These are phyloP conservation scores for Podospora comata DNA, from an alignment of 495 filamentous ascomycete genomes.

Conservation along the genomic window DNA sequence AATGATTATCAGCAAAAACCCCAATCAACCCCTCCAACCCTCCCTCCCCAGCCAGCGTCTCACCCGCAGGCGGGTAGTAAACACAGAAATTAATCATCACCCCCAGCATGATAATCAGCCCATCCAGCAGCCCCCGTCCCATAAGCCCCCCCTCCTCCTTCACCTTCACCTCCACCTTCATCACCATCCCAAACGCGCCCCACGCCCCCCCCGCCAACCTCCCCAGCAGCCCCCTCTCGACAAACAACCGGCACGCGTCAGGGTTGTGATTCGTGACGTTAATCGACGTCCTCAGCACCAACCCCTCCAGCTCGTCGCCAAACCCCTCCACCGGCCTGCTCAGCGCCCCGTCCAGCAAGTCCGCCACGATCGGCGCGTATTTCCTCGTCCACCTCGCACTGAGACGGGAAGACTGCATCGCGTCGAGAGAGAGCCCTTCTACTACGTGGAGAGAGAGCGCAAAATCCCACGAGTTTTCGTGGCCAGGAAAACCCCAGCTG, in stretches of 20 bases:
- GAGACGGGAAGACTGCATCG: conserved; percentile 34
- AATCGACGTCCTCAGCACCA: conserved; percentile 67
- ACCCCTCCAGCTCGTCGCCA: conserved; percentile 35
- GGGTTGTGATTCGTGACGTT: conserved; percentile 85
- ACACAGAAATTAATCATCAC: conserved; percentile 89
- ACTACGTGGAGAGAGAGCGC: conserved; percentile 41
- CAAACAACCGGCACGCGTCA: conserved; percentile 62
- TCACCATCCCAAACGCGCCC: conserved; percentile 41
- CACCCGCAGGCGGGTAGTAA: conserved; percentile 55
- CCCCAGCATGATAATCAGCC: conserved; percentile 74
- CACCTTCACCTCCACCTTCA: conserved; percentile 36
- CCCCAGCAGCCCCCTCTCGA: conserved; percentile 53
- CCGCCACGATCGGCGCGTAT: conserved; percentile 42
- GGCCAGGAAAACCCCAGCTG: conserved; percentile 36
- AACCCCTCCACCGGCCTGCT: conserved; percentile 30
- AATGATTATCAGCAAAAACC: conserved; percentile 52
- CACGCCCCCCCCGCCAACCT: conserved; percentile 48
- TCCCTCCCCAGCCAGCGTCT: conserved; percentile 31
- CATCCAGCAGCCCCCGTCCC: conserved; percentile 49
- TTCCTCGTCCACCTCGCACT: conserved; percentile 36
- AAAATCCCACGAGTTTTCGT: conserved; percentile 37
- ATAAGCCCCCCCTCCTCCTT: conserved; percentile 20
- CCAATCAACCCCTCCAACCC: conserved; percentile 37
- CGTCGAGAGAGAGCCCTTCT: conserved; percentile 43
- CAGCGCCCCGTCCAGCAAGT: conserved; percentile 36